Evolutionary conservation across 192 early-diverging fungal genomes (phyloP), one percentile per base, ranked within the genome.

Genomic region (Coemansia sp.): DNA sequence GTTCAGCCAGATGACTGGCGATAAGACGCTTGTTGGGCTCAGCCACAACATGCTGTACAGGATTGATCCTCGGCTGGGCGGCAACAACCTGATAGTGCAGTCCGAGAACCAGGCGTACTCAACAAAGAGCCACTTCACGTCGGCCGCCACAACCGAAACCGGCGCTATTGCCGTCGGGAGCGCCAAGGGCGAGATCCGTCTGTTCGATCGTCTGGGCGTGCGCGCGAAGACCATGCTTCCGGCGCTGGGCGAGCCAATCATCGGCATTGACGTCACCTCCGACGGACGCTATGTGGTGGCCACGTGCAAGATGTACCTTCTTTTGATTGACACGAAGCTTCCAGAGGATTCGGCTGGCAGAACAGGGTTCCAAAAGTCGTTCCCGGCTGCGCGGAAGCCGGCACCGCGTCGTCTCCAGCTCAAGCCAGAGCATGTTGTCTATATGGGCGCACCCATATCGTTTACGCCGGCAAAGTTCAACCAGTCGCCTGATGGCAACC

Each of bases 381-480:
- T 89, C 69, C 84, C 87, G 48, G 85, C 87, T 63, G 86, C 85
- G 11, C 77, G 86, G 50, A 82, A 89, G 63, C 91, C 90, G 54
- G 88, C 88, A 48, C 89, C 91, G 40, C 82, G 79, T 59, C 89
- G 89, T 53, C 79, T 98, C 56, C 88, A 91, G 72, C 86, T 98
- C 61, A 87, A 87, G 69, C 95, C 95, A 10, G 90, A 95, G 77
- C 94, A 98, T 70, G 88, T 96, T 25, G 91, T 91, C 9, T 86
- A 87, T 32, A 93, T 96, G 88, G 87, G 87, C 38, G 70, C 69
- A 38, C 63, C 77, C 41, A 72, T 93, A 16, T 73, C 80, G 22
- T 98, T 98, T 51, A 98, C 95, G 38, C 87, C 94, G 4, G 96
- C 96, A 6, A 78, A 87, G 45, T 98, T 98, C 85, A 94, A 96